These are phyloP conservation scores for Drosera capensis DNA, from an alignment of 148 eudicot genomes.

Conservation along the genomic window DNA sequence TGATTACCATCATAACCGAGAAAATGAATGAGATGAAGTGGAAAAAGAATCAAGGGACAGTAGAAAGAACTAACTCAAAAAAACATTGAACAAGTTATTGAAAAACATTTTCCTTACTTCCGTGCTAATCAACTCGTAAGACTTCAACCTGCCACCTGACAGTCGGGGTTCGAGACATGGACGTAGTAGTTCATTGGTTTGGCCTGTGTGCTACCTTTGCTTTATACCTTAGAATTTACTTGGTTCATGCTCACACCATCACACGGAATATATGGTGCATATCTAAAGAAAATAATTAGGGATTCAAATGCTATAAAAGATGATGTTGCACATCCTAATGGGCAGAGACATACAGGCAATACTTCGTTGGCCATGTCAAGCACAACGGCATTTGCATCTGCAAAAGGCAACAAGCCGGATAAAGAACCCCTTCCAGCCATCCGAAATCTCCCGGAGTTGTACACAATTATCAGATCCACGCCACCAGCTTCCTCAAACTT, in stretches of 20 bases:
- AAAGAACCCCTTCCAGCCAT: constrained; percentile 99
- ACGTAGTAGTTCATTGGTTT: background rate
- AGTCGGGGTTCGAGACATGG: background rate
- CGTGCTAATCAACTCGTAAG: too few relatives aligned
- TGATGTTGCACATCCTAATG: too few relatives aligned
- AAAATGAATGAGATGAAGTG: too few relatives aligned
- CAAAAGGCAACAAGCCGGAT: constrained; percentile 87
- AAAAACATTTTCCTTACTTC: too few relatives aligned
- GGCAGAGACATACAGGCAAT: constrained; percentile 82
- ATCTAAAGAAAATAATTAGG: too few relatives aligned
- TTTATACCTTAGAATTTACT: background rate
- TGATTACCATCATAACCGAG: background rate
- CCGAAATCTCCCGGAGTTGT: constrained; percentile 92
- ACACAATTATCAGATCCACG: constrained; percentile 73
- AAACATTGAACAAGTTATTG: too few relatives aligned
- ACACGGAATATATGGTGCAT: too few relatives aligned
- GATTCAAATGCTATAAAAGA: too few relatives aligned
- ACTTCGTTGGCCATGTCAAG: constrained; percentile 99
- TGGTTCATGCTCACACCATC: too few relatives aligned
- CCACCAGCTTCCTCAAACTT: constrained; percentile 99
- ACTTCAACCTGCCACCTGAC: background rate
- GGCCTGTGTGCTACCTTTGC: background rate
- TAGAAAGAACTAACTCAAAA: too few relatives aligned
- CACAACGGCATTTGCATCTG: constrained; percentile 96
- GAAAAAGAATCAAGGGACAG: too few relatives aligned